Percentiles rank a stretch among this genome's conserved stretches.
Evolutionary conservation across 176 grass and related monocot genomes (phyloP).

Genomic region (Rhynchospora tenuis): DNA sequence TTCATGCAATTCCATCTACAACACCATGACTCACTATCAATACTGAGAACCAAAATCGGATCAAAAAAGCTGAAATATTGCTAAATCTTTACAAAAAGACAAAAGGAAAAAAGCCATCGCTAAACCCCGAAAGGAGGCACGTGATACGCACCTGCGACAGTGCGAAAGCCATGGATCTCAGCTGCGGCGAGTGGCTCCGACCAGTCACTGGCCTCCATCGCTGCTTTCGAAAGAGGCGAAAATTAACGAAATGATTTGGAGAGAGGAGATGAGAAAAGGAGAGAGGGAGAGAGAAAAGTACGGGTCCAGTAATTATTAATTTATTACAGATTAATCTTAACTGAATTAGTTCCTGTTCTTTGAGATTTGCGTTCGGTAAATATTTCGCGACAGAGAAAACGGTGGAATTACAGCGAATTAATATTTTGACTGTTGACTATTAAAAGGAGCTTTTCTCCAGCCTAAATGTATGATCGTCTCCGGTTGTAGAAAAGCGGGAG

Average conservation of each 20-base stretch:
- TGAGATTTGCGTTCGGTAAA: background rate
- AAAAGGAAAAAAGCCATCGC: background rate
- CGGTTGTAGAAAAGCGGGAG: no score
- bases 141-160: conserved; percentile 38
- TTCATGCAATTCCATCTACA: background rate
- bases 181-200: conserved; percentile 41
- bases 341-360: background rate
- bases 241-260: background rate
- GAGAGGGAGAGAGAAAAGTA: conserved; percentile 14
- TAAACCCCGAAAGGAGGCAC: background rate
- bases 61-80: background rate
- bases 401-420: no score
- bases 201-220: conserved; percentile 18
- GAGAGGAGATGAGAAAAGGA: no score
- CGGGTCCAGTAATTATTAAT: background rate
- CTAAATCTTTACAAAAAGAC: background rate
- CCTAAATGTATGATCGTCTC: no score
- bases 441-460: no score
- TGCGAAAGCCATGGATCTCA: conserved; percentile 88
- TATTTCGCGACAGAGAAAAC: no score
- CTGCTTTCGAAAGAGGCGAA: background rate
- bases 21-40: background rate
- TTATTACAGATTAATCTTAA: background rate
- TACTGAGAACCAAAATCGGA: conserved; percentile 5
- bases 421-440: no score